Conservation (phyloP, 371 early-diverging fungal species). For the Coemansia sp. region DNA sequence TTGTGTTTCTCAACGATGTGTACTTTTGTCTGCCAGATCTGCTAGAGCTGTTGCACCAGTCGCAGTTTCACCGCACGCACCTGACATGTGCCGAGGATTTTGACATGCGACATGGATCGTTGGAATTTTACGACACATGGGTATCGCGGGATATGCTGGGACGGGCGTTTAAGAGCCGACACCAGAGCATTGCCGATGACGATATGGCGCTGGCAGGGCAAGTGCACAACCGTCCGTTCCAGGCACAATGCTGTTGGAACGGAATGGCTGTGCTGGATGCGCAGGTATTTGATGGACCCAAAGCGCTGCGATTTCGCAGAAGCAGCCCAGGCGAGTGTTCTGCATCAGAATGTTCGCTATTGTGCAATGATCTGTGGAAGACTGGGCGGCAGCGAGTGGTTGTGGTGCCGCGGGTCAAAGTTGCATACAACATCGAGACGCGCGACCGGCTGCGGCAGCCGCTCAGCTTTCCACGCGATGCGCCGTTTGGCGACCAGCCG, state of each 20-base stretch:
- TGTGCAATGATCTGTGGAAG: slow-evolving; percentile 55
- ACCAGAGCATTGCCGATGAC: slow-evolving; percentile 44
- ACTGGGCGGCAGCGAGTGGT: slow-evolving; percentile 44
- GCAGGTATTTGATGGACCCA: slow-evolving; percentile 24
- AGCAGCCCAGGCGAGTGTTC: slow-evolving; percentile 49
- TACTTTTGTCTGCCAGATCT: slow-evolving; percentile 54
- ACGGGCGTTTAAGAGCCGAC: slow-evolving; percentile 30
- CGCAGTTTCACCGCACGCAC: slow-evolving; percentile 38
- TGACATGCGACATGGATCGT: slow-evolving; percentile 14
- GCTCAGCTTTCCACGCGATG: slow-evolving; percentile 22
- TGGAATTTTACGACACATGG: slow-evolving; percentile 55
- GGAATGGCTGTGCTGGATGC: slow-evolving; percentile 54
- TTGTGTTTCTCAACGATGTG: slow-evolving; percentile 56
- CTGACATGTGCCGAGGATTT: slow-evolving; percentile 56
- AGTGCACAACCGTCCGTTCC: slow-evolving; percentile 42
- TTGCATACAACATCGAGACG: slow-evolving; percentile 48
- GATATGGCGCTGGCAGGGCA: slow-evolving; percentile 15
- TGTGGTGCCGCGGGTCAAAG: slow-evolving; percentile 51
- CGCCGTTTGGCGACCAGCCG: slow-evolving; percentile 11
- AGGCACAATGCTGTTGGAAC: slow-evolving; percentile 60
- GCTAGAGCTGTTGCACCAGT: slow-evolving; percentile 54
- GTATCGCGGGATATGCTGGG: slow-evolving; percentile 56
- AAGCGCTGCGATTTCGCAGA: slow-evolving; percentile 43
- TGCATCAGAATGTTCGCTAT: slow-evolving; percentile 54
- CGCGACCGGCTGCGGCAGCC: slow-evolving; percentile 35